Percentiles rank a stretch among this genome's conserved stretches.
These are phyloP conservation scores for Fomitopsis pinicola DNA, from an alignment of 1,284 basidiomycete species.

Conservation along the genomic window DNA sequence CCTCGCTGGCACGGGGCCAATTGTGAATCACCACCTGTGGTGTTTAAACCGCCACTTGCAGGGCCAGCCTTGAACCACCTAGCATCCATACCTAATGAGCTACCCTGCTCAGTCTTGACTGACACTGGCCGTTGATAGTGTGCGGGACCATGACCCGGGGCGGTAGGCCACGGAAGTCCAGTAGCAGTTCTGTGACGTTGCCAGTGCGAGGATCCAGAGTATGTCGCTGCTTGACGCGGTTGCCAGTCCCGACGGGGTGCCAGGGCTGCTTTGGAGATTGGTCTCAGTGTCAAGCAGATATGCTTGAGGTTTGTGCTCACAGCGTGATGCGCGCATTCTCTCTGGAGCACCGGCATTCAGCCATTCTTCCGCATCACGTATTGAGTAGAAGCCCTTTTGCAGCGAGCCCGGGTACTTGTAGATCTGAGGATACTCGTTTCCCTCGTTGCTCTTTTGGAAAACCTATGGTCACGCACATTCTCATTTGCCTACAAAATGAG, in stretches of 20 bases:
- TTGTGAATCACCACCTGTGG: too few relatives aligned
- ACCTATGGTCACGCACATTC: neutral
- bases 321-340: too few relatives aligned
- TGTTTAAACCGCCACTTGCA: too few relatives aligned
- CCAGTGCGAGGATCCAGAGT: neutral
- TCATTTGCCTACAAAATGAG: neutral
- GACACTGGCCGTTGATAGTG: too few relatives aligned
- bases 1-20: too few relatives aligned
- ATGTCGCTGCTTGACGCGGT: neutral
- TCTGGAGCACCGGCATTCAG: slow-evolving; percentile 15
- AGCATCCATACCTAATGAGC: too few relatives aligned
- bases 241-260: neutral
- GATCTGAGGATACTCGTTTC: slow-evolving; percentile 14
- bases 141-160: too few relatives aligned
- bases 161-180: too few relatives aligned
- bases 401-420: slow-evolving; percentile 8
- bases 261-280: neutral
- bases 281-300: too few relatives aligned
- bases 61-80: too few relatives aligned
- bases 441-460: neutral
- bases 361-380: slow-evolving; percentile 42
- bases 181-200: neutral
- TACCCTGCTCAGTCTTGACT: too few relatives aligned
- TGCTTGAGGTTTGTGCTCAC: neutral
- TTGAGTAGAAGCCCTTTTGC: slow-evolving; percentile 45